These are phyloP conservation scores for Sambucus nigra DNA, from an alignment of 129 eudicot genomes.

Conservation along the genomic window DNA sequence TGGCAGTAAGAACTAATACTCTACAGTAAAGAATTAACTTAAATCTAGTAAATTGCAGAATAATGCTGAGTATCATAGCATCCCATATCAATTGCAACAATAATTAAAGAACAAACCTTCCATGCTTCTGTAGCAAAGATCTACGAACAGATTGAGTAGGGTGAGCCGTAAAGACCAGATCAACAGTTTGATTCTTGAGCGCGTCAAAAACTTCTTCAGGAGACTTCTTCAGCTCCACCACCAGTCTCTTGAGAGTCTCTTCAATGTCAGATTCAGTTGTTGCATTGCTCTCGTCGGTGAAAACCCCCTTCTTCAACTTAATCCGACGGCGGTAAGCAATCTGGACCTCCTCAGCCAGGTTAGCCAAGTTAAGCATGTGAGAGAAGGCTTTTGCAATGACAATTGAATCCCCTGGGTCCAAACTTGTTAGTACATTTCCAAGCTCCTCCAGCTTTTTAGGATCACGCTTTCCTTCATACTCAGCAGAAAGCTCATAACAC, in stretches of 20 bases:
- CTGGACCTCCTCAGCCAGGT: conserved; percentile 98
- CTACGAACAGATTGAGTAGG: conserved; percentile 95
- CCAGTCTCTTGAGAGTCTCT: conserved; percentile 87
- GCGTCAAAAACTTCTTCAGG: conserved; percentile 97
- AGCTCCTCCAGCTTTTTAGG: conserved; percentile 84
- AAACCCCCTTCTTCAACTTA: conserved; percentile 77
- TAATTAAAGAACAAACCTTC: conserved; percentile 39
- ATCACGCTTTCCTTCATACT: conserved; percentile 81
- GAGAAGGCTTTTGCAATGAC: conserved; percentile 89
- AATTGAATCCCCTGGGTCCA: conserved; percentile 96
- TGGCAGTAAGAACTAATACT: too few relatives aligned
- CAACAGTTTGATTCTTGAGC: conserved; percentile 89
- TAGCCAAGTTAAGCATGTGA: conserved; percentile 96
- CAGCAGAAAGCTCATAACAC: conserved; percentile 91
- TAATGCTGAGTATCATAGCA: too few relatives aligned
- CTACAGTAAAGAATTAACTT: too few relatives aligned
- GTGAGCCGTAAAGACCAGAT: conserved; percentile 93
- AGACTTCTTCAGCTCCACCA: conserved; percentile 64
- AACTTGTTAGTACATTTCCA: conserved; percentile 73
- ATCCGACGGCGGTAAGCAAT: conserved; percentile 75
- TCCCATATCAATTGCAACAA: too few relatives aligned
- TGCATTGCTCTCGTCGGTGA: conserved; percentile 74
- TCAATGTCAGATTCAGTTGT: conserved; percentile 96
- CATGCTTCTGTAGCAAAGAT: conserved; percentile 97
- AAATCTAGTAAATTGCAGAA: too few relatives aligned